phyloP scores from a whole-genome alignment of 1,284 basidiomycete species.

The Tilletiopsis washingtonensis region DNA sequence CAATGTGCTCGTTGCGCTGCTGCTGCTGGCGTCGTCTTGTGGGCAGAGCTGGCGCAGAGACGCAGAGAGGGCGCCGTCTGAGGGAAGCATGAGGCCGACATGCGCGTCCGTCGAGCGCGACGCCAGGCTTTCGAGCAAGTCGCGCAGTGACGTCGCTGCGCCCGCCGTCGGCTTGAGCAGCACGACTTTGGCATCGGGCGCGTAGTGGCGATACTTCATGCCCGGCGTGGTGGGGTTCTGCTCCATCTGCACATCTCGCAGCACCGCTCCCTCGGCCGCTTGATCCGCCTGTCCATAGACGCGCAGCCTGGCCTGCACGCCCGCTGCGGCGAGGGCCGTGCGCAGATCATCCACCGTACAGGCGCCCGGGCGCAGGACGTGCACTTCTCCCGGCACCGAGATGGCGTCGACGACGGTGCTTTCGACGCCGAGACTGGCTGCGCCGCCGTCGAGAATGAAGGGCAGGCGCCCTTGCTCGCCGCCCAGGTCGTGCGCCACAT shows the following conservation, averaged over 20 bases:
- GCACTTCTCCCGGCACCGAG: constrained; percentile 56
- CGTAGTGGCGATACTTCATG: constrained; percentile 99
- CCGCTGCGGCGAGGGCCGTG: constrained; percentile 8
- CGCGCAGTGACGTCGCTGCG: neutral
- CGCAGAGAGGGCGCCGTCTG: no score
- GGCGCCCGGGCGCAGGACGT: constrained; percentile 84
- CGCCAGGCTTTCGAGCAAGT: neutral
- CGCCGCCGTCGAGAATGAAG: constrained; percentile 84
- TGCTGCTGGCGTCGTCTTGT: neutral
- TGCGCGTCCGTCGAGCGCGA: neutral
- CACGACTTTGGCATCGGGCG: constrained; percentile 55
- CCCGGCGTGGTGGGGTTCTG: constrained; percentile 79
- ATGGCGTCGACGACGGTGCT: constrained; percentile 86
- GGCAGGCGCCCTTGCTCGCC: constrained; percentile 54
- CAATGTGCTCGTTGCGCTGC: no score
- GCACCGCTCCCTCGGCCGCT: constrained; percentile 12
- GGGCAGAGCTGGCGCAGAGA: no score
- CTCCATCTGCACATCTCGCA: constrained; percentile 22
- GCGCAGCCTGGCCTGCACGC: neutral
- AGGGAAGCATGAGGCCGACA: no score
- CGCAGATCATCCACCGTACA: constrained; percentile 71
- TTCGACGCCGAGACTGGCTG: constrained; percentile 83
- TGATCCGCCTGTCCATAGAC: constrained; percentile 35
- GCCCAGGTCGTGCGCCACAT: constrained; percentile 70
- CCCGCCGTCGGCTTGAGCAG: constrained; percentile 11